Percentiles rank a stretch among this genome's conserved stretches.
These are phyloP conservation scores for Balansia obtecta DNA, from an alignment of 2,329 filamentous ascomycete genomes.

Conservation along the genomic window DNA sequence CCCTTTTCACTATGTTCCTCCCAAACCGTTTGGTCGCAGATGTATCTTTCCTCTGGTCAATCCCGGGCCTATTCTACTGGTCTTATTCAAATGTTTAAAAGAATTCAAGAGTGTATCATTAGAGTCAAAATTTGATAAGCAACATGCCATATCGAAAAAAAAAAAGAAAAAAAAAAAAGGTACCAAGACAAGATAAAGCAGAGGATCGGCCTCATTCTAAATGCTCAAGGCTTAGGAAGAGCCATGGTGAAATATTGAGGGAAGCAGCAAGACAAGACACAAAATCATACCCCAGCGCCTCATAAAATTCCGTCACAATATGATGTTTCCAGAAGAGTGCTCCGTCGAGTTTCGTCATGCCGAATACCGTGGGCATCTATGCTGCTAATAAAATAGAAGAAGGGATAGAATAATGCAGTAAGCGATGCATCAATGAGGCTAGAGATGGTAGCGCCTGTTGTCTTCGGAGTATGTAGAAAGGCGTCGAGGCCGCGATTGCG, in stretches of 20 bases:
- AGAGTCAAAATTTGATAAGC: not conserved
- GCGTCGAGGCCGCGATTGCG: not conserved
- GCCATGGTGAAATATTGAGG: not conserved
- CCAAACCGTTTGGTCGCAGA: not conserved
- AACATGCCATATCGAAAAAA: not conserved
- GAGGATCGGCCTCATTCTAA: not conserved
- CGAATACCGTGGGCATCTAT: slow-evolving; percentile 3
- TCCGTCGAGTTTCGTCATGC: slow-evolving; percentile 7
- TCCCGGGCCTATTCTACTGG: not conserved
- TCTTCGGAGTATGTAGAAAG: not conserved
- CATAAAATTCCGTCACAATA: slow-evolving; percentile 2
- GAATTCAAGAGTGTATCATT: not conserved
- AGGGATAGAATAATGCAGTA: not conserved
- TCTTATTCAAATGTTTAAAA: not conserved
- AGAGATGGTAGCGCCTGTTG: not conserved
- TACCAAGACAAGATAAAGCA: not conserved
- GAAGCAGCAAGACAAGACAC: slow-evolving; percentile 5
- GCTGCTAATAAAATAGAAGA: slow-evolving; percentile 1
- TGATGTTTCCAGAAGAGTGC: not conserved
- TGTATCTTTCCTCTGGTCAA: not conserved
- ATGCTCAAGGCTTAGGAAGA: no score
- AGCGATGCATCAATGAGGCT: not conserved
- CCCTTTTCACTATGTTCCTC: not conserved
- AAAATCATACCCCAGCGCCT: slow-evolving; percentile 7
- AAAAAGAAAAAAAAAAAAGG: not conserved